Evolutionary conservation across 371 early-diverging fungal genomes (phyloP), one percentile per base, ranked within the genome.

Genomic region (Rhizopus sp.): DNA sequence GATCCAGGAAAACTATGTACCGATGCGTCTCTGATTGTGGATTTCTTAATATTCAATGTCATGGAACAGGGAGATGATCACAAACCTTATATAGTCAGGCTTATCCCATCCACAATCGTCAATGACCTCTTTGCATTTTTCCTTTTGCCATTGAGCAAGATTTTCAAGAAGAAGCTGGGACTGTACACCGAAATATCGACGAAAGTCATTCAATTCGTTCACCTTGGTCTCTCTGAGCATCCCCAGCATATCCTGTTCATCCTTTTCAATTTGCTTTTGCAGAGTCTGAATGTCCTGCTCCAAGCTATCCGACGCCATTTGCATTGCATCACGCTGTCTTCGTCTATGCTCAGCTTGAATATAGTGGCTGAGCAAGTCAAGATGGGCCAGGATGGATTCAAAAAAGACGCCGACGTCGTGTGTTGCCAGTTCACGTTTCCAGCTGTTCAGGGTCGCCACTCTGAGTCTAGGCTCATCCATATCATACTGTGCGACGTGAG

Each of bases 1-100:
- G 93, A 93, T 16, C 88, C 93, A 12, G 89, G 87, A 62, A 95
- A 88, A 4, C 93, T 75, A 60, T 95, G 94, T 5, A 79, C 59
- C 4, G 54, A 45, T n/a, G 68, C 60, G 2, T 69, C 69, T 15
- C 75, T 79, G 57, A 12, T 16, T 17, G 17, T 44, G 32, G 4
- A 32, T 32, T 13, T 16, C 4, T 17, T 48, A 13, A 45, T 10
- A 7, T 17, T 33, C 7, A 30, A 15, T 3, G 7, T 38, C 33
- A 23, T 23, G 10, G 40, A 8, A 32, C 33, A 9, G 4, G 44
- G 8, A 16, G 32, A 0, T 12, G 7, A 5, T 7, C 6, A 15
- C n/a, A 10, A 38, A 61, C 51, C 34, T 59, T 5, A 70, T 66
- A 53, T 73, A 75, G 45, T 75, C 78, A 6, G 75, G 78, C 29